Conservation (phyloP, 306 rosid species). For the Cicer bijugum region DNA sequence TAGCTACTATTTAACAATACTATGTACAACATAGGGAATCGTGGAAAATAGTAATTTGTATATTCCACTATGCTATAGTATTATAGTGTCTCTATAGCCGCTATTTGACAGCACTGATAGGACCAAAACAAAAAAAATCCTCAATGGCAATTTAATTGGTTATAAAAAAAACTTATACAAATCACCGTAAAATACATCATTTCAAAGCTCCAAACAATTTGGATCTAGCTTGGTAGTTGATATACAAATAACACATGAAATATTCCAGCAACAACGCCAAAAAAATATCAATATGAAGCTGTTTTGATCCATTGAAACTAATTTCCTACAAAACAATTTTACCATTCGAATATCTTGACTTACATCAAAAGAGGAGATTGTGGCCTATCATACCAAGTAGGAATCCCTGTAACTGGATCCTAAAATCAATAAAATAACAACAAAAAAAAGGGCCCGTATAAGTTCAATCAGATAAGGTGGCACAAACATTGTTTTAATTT, state of each 20-base stretch:
- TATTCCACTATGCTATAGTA: too few species aligned
- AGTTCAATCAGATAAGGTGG: slow-evolving; percentile 33
- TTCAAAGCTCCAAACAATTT: slow-evolving; percentile 18
- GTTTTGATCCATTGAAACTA: slow-evolving; percentile 9
- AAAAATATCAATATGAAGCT: slow-evolving; percentile 21
- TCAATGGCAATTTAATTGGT: slow-evolving; percentile 13
- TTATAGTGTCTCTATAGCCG: too few species aligned
- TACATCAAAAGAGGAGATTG: slow-evolving; percentile 72
- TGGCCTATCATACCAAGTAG: slow-evolving; percentile 74
- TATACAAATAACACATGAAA: slow-evolving; percentile 29
- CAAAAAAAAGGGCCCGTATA: background rate
- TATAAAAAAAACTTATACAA: slow-evolving; percentile 6
- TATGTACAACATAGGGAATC: too few species aligned
- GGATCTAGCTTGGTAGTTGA: background rate
- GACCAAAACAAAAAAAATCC: background rate
- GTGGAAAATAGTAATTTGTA: too few species aligned
- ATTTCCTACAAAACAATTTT: slow-evolving; percentile 5
- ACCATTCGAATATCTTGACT: slow-evolving; percentile 41
- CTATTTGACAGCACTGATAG: too few species aligned
- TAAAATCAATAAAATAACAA: slow-evolving; percentile 45
- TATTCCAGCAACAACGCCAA: slow-evolving; percentile 32
- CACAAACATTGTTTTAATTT: slow-evolving; percentile 3
- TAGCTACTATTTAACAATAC: too few species aligned
- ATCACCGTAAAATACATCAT: slow-evolving; percentile 27
- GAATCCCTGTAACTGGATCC: slow-evolving; percentile 85